Percentiles rank a stretch among this genome's conserved stretches.
These are phyloP conservation scores for Sugiyamaella xylanicola DNA, from an alignment of 1,139 yeast species.

Conservation along the genomic window DNA sequence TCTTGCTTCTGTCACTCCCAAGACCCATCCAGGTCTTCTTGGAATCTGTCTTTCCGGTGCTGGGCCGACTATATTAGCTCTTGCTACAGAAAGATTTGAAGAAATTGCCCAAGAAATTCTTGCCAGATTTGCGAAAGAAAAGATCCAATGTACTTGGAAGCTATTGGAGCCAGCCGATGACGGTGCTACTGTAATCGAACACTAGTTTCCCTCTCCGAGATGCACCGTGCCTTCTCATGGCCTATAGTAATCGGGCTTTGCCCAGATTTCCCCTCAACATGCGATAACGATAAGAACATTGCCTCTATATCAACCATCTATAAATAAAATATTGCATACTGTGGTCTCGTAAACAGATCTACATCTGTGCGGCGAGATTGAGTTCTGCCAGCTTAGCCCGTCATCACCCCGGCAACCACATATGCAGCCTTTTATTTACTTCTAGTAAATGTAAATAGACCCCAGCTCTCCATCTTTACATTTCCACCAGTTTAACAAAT, in stretches of 20 bases:
- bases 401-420: conserved; percentile 8
- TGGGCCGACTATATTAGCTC: conserved; percentile 93
- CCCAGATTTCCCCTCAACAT: no score
- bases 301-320: not conserved
- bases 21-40: conserved; percentile 76
- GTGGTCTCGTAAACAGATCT: conserved; percentile 8
- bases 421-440: conserved; percentile 12
- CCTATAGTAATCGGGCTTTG: no score
- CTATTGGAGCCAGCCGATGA: conserved; percentile 82
- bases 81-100: conserved; percentile 87
- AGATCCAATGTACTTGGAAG: conserved; percentile 78
- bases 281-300: no score
- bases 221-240: no score
- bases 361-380: not conserved
- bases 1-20: conserved; percentile 78
- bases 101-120: conserved; percentile 78
- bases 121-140: conserved; percentile 63
- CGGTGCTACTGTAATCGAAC: conserved; percentile 57
- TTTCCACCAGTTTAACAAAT: not conserved
- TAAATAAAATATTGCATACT: not conserved
- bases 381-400: not conserved
- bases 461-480: not conserved
- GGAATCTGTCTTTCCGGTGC: conserved; percentile 98
- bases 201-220: not conserved
- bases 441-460: conserved; percentile 5